A percentile compares a stretch with the other conserved stretches of the same genome.
These are phyloP conservation scores for Brasilioporus rufonigricans DNA, from an alignment of 768 basidiomycete species.

Conservation along the genomic window DNA sequence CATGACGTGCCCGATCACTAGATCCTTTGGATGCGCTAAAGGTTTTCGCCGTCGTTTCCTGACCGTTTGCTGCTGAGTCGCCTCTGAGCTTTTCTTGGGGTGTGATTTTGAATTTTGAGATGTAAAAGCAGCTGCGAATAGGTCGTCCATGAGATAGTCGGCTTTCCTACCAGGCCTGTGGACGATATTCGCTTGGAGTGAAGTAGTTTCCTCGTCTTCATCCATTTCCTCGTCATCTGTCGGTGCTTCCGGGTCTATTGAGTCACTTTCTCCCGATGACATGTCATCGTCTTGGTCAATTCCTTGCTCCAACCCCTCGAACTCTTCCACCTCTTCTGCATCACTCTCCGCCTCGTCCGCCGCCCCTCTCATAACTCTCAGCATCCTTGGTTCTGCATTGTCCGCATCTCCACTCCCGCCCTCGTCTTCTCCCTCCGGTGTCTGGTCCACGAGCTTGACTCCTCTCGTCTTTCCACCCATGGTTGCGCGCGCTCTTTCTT, in stretches of 20 bases:
- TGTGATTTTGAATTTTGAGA: conserved; percentile 24
- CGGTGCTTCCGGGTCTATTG: conserved; percentile 10
- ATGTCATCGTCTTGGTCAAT: conserved; percentile 12
- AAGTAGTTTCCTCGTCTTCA: conserved; percentile 5
- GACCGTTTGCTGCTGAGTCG: conserved; percentile 21
- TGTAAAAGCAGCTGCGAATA: conserved; percentile 57
- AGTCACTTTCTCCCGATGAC: conserved; percentile 6
- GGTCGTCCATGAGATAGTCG: conserved; percentile 63
- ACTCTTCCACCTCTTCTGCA: conserved; percentile 17
- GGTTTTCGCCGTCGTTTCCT: conserved; percentile 34
- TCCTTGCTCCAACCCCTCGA: conserved; percentile 6
- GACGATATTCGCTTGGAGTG: not conserved
- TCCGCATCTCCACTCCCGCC: conserved; percentile 24
- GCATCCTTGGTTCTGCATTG: conserved; percentile 25
- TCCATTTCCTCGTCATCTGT: conserved; percentile 23
- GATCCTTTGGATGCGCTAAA: conserved; percentile 42
- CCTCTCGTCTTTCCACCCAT: conserved; percentile 10
- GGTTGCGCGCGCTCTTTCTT: conserved; percentile 42
- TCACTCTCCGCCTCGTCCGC: conserved; percentile 17
- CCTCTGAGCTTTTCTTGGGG: conserved; percentile 20
- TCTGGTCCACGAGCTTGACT: conserved; percentile 9
- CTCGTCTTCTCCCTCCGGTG: conserved; percentile 17
- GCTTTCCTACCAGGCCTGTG: conserved; percentile 32
- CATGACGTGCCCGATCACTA: conserved; percentile 50
- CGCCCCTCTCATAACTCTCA: conserved; percentile 31